Base-by-base conservation (phyloP, 2,329 filamentous ascomycete genomes). In the Colletotrichum camelliae region DNA sequence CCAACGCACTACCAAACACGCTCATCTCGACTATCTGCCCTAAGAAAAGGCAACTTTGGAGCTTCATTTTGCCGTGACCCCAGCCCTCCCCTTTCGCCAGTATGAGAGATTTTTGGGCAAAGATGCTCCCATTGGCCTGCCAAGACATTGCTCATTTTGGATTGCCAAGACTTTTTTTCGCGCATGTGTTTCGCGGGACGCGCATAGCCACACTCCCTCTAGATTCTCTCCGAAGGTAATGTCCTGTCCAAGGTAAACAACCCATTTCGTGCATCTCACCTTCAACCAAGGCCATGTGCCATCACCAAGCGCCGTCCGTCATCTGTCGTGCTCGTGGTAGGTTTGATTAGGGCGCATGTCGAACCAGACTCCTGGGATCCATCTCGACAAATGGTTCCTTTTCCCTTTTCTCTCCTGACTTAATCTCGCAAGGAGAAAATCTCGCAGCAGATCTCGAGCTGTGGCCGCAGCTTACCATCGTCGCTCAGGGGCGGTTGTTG, bases 41-140 rank as follows among this genome's bases (percentile, higher is more conserved):
- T 75, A 39, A 75, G 57, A 73, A 74, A 75, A 58, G 8, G 70
- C 57, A 58, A 75, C 70, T 73, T 75, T 35, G 12, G 12, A 18
- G 65, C 70, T 27, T 55, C 73, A 68, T 31, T 35, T 21, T 31
- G 39, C 39, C 39, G 16, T 1, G 7, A 0, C 33, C 13, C 7
- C 21, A 12, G 33, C 35, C 5, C 10, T 27, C 27, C n/a, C 65
- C 48, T 52, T 29, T 16, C 18, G 24, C 4, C n/a, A 21, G 2
- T 21, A 9, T 72, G 73, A 67, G 73, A 39, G 62, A 75, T 72
- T 75, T 75, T 75, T 68, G 12, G 33, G 27, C 29, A 7, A 18
- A 69, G 29, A 73, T 75, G 74, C 31, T 52, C 70, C 70, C 64
- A 73, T 75, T 65, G 58, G 70, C 9, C 74, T 52, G 74, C 74